Evolutionary conservation across 164 flowering plant genomes (phyloP).

Genomic region (Nymphaea colorata): DNA sequence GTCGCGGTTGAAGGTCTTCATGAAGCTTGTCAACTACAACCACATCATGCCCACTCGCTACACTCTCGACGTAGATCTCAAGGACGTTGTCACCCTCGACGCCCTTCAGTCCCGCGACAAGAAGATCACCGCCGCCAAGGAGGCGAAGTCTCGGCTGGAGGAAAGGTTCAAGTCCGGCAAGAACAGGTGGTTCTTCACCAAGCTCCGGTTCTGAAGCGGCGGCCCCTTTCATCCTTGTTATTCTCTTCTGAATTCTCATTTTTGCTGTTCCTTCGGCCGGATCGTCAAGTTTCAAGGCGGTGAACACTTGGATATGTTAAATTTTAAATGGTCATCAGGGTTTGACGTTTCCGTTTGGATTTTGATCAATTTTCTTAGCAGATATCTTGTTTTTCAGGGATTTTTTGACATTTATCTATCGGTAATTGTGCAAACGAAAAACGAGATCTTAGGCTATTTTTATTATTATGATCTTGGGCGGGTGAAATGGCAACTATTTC

Average conservation of each 20-base stretch:
- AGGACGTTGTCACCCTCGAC: conserved; percentile 23
- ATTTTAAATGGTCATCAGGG: not conserved
- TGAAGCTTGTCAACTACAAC: conserved; percentile 34
- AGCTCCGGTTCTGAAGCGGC: conserved; percentile 29
- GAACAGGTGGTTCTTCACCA: conserved; percentile 53
- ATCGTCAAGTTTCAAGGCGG: no score
- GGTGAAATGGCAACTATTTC: no score
- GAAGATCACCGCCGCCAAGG: conserved; percentile 40
- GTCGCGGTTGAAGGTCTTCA: conserved; percentile 36
- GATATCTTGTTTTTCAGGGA: no score
- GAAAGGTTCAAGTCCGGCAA: conserved; percentile 47
- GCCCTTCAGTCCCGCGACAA: conserved; percentile 24
- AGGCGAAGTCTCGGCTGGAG: conserved; percentile 28
- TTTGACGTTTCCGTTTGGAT: not conserved
- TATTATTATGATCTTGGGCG: no score
- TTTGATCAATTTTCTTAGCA: not conserved
- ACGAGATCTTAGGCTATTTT: no score
- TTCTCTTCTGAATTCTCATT: not conserved
- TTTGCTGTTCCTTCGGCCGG: not conserved
- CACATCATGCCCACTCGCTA: conserved; percentile 33
- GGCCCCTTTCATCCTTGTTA: not conserved
- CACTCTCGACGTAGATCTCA: conserved; percentile 35
- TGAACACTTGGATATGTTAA: not conserved
- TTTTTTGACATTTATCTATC: no score
- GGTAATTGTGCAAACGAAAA: no score